A percentile compares a stretch with the other conserved stretches of the same genome.
phyloP scores from a whole-genome alignment of 139 green algal species.

The Micractinium sp. region DNA sequence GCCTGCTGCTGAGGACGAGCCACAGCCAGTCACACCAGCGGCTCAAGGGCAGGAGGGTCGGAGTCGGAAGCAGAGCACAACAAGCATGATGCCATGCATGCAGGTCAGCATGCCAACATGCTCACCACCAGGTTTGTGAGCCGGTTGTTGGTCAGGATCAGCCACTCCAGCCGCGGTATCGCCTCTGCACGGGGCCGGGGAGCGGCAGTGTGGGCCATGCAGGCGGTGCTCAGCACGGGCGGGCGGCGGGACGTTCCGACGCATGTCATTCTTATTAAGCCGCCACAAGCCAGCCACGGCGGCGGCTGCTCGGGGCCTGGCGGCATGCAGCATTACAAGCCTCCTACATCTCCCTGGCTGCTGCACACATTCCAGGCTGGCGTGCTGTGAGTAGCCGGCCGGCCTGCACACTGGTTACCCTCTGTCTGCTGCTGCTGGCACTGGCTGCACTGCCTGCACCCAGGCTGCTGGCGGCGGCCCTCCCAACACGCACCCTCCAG shows the following conservation, averaged over 20 bases:
- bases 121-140: conserved; percentile 85
- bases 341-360: not conserved
- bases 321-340: not conserved
- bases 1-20: no score
- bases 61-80: not conserved
- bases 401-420: not conserved
- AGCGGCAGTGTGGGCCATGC: not conserved
- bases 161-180: conserved; percentile 82
- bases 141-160: conserved; percentile 95
- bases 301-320: not conserved
- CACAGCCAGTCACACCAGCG: no score
- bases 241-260: not conserved
- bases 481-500: conserved; percentile 67
- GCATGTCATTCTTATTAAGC: no score
- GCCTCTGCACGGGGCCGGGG: conserved; percentile 55
- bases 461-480: not conserved
- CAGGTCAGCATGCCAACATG: not conserved
- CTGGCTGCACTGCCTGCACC: no score
- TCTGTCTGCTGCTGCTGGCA: not conserved
- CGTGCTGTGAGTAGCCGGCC: no score
- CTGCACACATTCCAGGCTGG: not conserved
- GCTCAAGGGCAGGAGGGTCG: no score
- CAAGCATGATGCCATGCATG: not conserved
- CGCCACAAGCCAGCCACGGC: not conserved
- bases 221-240: not conserved